Conservation (phyloP, 2,329 filamentous ascomycete species). For the Arthrobotrys sphaeroides region DNA sequence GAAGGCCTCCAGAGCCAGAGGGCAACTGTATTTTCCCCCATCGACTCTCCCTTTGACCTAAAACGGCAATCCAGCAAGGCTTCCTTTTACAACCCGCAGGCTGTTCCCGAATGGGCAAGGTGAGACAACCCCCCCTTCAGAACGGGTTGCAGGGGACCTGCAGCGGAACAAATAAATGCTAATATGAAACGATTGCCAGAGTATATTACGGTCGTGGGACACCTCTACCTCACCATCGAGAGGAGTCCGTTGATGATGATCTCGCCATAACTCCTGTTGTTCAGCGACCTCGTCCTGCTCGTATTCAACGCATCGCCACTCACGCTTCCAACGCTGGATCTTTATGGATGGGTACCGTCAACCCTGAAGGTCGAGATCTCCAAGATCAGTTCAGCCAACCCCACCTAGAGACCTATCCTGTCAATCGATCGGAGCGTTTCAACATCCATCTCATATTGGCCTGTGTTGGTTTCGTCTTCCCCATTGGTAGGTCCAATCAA, state of each 20-base stretch:
- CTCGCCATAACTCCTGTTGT: constrained; percentile 40
- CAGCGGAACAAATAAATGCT: constrained; percentile 37
- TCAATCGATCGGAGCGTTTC: constrained; percentile 55
- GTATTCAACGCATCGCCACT: constrained; percentile 41
- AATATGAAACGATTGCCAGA: constrained; percentile 51
- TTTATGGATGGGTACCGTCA: constrained; percentile 53
- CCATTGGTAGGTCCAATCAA: constrained; percentile 55
- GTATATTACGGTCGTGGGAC: constrained; percentile 53
- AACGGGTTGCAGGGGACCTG: constrained; percentile 33
- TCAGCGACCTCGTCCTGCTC: constrained; percentile 42
- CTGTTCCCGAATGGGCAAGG: constrained; percentile 54
- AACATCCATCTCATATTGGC: constrained; percentile 57
- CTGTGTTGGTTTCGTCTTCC: constrained; percentile 58
- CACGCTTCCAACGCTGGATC: constrained; percentile 36
- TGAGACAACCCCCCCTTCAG: constrained; percentile 48
- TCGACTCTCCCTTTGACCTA: constrained; percentile 25
- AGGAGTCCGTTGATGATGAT: constrained; percentile 44
- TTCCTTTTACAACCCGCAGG: constrained; percentile 47
- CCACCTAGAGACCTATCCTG: constrained; percentile 56
- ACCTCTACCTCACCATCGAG: constrained; percentile 47
- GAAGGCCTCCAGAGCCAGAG: constrained; percentile 46
- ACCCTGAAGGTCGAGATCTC: constrained; percentile 52
- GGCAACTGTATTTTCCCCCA: constrained; percentile 40
- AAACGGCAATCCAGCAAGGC: constrained; percentile 44
- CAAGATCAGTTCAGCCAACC: constrained; percentile 55